phyloP scores from a whole-genome alignment of 352 stramenopile species.

The Phytophthora fragariaefolia region DNA sequence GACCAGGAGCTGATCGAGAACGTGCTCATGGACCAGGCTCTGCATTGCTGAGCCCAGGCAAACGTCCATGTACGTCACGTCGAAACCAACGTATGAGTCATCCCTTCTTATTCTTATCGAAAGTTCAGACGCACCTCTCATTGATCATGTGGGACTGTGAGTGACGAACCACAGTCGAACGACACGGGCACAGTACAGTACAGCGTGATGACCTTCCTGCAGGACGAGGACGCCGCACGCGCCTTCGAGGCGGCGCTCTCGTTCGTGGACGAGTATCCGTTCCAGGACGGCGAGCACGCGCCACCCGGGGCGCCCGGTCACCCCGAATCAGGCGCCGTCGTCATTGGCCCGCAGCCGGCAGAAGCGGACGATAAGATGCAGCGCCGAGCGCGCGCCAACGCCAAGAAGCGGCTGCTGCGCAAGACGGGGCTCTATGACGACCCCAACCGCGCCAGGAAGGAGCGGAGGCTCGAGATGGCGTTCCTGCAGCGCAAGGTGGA shows the following conservation, averaged over 20 bases:
- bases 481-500: slow-evolving; percentile 42
- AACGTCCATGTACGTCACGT: no score
- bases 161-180: not conserved
- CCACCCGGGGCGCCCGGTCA: not conserved
- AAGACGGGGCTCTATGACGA: slow-evolving; percentile 38
- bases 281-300: slow-evolving; percentile 14
- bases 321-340: slow-evolving; percentile 4
- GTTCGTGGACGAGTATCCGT: slow-evolving; percentile 40
- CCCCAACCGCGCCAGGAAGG: slow-evolving; percentile 49
- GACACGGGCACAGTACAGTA: not conserved
- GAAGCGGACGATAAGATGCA: slow-evolving; percentile 20
- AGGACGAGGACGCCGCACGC: slow-evolving; percentile 29
- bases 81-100: no score
- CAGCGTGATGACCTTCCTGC: slow-evolving; percentile 36
- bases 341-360: not conserved
- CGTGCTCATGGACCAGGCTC: slow-evolving; percentile 36
- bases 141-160: no score
- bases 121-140: no score
- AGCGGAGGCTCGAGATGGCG: slow-evolving; percentile 48
- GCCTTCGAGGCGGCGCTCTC: slow-evolving; percentile 39
- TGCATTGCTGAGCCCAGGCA: slow-evolving; percentile 12
- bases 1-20: slow-evolving; percentile 60
- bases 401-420: slow-evolving; percentile 35
- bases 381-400: slow-evolving; percentile 18
- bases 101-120: no score